A percentile compares a stretch with the other conserved stretches of the same genome.
These are phyloP conservation scores for Volvox africanus DNA, from an alignment of 139 green algal genomes.

Conservation along the genomic window DNA sequence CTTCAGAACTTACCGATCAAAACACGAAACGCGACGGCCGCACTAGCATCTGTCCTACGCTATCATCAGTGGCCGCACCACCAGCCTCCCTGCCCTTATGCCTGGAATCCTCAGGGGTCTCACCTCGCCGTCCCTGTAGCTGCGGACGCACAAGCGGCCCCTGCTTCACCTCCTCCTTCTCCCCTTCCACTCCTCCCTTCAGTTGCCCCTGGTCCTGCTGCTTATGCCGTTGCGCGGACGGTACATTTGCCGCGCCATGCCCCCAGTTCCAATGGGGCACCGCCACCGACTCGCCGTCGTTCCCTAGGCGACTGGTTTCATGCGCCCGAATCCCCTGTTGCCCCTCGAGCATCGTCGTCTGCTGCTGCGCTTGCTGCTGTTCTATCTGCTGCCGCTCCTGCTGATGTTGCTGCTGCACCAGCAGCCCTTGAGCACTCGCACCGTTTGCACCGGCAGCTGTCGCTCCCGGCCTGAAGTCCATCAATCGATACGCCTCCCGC, in stretches of 20 bases:
- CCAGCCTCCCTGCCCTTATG: not conserved
- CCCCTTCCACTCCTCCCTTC: not conserved
- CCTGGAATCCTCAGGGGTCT: not conserved
- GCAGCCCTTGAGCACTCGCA: not conserved
- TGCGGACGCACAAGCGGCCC: not conserved
- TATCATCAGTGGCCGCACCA: not conserved
- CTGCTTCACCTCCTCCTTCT: not conserved
- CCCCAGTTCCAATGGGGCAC: too few relatives aligned
- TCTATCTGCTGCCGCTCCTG: not conserved
- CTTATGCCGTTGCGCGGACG: too few relatives aligned
- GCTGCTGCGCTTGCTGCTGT: not conserved
- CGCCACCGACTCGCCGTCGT: too few relatives aligned
- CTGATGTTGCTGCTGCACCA: not conserved
- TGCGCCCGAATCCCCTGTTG: too few relatives aligned
- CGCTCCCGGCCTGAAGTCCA: not conserved
- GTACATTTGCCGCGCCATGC: too few relatives aligned
- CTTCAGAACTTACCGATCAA: not conserved
- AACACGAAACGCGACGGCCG: slow-evolving; percentile 22
- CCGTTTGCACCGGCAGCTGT: not conserved
- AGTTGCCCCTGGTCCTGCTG: too few relatives aligned
- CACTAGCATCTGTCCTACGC: slow-evolving; percentile 7
- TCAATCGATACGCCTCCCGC: slow-evolving; percentile 9
- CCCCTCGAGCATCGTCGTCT: too few relatives aligned
- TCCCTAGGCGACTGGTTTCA: too few relatives aligned
- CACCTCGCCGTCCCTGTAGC: not conserved